These are phyloP conservation scores for Botryotinia narcissicola DNA, from an alignment of 2,329 filamentous ascomycete genomes.

Conservation along the genomic window DNA sequence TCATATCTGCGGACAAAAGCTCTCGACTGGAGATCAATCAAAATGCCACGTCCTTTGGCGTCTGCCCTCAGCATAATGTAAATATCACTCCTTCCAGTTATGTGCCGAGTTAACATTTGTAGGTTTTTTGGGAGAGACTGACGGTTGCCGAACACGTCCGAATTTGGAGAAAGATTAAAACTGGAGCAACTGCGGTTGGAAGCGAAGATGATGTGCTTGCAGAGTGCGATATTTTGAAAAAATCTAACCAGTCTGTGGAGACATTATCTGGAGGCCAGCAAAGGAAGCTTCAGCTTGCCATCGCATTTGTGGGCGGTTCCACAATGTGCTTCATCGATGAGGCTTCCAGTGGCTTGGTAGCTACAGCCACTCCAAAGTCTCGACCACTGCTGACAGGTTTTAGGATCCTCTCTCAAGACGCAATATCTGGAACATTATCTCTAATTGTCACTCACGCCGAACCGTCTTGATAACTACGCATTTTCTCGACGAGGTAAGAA, in stretches of 20 bases:
- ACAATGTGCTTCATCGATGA: constrained; percentile 65
- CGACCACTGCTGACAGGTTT: neutral
- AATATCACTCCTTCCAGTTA: neutral
- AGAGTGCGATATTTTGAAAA: neutral
- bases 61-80: neutral
- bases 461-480: constrained; percentile 44
- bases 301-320: constrained; percentile 66
- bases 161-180: constrained; percentile 59
- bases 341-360: constrained; percentile 58
- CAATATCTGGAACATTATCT: constrained; percentile 67
- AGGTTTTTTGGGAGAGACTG: constrained; percentile 60
- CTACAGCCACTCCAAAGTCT: neutral
- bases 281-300: constrained; percentile 63
- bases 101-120: neutral
- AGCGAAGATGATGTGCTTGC: constrained; percentile 35
- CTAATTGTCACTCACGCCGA: constrained; percentile 58
- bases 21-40: neutral
- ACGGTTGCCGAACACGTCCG: constrained; percentile 61
- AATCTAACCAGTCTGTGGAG: constrained; percentile 40
- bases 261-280: constrained; percentile 66
- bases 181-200: constrained; percentile 39
- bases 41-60: neutral
- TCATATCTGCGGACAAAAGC: neutral
- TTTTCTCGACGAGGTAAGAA: neutral
- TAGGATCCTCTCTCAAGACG: constrained; percentile 56